phyloP scores from a whole-genome alignment of 2,329 filamentous ascomycete species.

The Bisporella sp. region DNA sequence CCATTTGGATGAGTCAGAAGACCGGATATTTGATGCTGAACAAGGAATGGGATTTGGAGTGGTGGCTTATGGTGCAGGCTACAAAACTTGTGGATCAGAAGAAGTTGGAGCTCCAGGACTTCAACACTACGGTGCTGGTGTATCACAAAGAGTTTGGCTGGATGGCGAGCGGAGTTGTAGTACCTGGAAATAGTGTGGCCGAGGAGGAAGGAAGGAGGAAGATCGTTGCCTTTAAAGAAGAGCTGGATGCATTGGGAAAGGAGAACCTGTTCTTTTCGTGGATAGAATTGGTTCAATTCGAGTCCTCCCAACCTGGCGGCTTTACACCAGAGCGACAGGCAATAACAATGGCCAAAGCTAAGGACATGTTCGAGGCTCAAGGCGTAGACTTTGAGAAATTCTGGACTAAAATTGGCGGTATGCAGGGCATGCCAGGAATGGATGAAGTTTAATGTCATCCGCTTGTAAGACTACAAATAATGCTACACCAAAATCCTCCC shows the following conservation, averaged over 20 bases:
- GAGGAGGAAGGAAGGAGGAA: slow-evolving; percentile 64
- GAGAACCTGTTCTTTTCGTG: slow-evolving; percentile 86
- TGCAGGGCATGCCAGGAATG: slow-evolving; percentile 47
- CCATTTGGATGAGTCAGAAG: slow-evolving; percentile 62
- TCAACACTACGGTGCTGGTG: slow-evolving; percentile 65
- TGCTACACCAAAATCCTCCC: too few relatives aligned
- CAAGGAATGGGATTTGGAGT: slow-evolving; percentile 81
- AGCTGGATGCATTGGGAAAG: slow-evolving; percentile 68
- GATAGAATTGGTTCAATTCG: slow-evolving; percentile 88
- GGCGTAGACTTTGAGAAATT: slow-evolving; percentile 78
- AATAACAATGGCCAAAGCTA: slow-evolving; percentile 65
- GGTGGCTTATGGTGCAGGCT: slow-evolving; percentile 69
- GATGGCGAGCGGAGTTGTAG: slow-evolving; percentile 58
- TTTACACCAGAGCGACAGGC: slow-evolving; percentile 71
- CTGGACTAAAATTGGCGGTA: slow-evolving; percentile 62
- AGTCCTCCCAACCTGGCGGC: slow-evolving; percentile 70
- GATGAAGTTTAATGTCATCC: slow-evolving; percentile 16
- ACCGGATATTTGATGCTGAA: slow-evolving; percentile 86
- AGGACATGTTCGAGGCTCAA: slow-evolving; percentile 65
- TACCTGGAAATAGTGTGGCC: slow-evolving; percentile 37
- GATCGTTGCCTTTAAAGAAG: slow-evolving; percentile 74
- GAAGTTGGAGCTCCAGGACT: slow-evolving; percentile 52
- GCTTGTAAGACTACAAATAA: too few relatives aligned
- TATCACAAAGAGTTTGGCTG: slow-evolving; percentile 64
- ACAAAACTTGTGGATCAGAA: slow-evolving; percentile 62